phyloP scores from a whole-genome alignment of 116 monocot genomes.

The Phalaenopsis hybrid region DNA sequence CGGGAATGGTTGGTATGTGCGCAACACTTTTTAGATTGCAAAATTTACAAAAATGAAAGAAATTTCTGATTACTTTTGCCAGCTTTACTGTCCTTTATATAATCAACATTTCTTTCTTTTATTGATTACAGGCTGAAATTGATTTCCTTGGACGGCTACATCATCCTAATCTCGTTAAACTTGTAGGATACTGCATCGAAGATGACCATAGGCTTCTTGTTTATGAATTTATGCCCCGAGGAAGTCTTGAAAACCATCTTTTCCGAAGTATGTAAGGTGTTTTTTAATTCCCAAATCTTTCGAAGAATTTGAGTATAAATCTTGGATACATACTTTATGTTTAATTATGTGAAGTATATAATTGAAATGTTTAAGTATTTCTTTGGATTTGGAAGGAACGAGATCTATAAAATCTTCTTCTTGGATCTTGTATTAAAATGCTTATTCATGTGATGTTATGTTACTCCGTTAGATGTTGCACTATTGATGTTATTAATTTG shows the following conservation, averaged over 20 bases:
- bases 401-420: background rate
- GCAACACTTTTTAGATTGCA: background rate
- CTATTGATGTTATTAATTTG: background rate
- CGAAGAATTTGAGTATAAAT: constrained; percentile 3
- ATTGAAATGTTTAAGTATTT: background rate
- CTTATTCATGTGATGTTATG: background rate
- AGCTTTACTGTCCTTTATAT: background rate
- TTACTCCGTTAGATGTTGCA: background rate
- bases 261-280: constrained; percentile 11
- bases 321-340: background rate
- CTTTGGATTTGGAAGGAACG: background rate
- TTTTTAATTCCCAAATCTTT: constrained; percentile 2
- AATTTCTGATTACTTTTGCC: background rate
- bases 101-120: constrained; percentile 6
- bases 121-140: constrained; percentile 10
- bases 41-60: background rate
- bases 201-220: constrained; percentile 18
- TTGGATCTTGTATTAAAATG: background rate
- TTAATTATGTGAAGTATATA: background rate
- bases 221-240: constrained; percentile 16
- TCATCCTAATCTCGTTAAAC: constrained; percentile 15
- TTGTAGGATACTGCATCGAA: constrained; percentile 16
- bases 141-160: constrained; percentile 14
- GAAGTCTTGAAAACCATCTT: constrained; percentile 18
- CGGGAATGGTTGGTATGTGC: constrained; percentile 12